Evolutionary conservation across 805 yeast genomes (phyloP), one percentile per base, ranked within the genome.

Genomic region (Cyberlindnera subsufficiens): DNA sequence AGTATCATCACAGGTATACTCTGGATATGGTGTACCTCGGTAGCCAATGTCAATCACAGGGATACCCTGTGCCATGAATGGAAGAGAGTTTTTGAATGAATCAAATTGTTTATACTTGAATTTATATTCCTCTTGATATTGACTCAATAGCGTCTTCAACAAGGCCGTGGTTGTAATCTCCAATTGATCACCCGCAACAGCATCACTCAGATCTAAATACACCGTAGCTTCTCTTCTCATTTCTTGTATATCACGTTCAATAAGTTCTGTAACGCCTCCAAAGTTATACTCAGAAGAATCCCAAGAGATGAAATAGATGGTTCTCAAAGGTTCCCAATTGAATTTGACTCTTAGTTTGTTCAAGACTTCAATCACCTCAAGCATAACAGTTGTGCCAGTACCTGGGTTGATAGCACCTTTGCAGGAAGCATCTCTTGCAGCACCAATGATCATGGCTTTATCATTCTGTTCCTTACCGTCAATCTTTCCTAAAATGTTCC

Each of bases 261-360:
- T 70, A 74, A 90, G 80, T 54, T 84, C 91, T 0, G 89, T 72
- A n/a, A 86, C 72, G 0, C 98, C 98, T 0, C 93, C 96, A 51
- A 72, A 66, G 58, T 89, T 89, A 55, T 83, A 88, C 47, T 81
- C 79, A 0, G 84, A 67, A 1, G 86, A 96, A 54, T 90, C 95
- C 67, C 85, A 88, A 0, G 96, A 86, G 0, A 79, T 78, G 64
- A 90, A 89, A 55, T 82, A 82, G 13, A 90, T 80, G 3, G 90
- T 72, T 59, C 98, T 74, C 32, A 88, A 61, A 0, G 98, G 97
- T 37, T 70, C 67, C 97, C 97, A 90, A 46, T 80, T 78, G 52
- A 72, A 74, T 31, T 79, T 69, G 40, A 77, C 69, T 45, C 76
- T 80, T 60, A 89, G 66, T 22, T 77, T 69, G 17, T 86, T 78